Evolutionary conservation across 2,329 filamentous ascomycete species (phyloP), one percentile per base, ranked within the genome.

Genomic region (Neofusicoccum ribis): DNA sequence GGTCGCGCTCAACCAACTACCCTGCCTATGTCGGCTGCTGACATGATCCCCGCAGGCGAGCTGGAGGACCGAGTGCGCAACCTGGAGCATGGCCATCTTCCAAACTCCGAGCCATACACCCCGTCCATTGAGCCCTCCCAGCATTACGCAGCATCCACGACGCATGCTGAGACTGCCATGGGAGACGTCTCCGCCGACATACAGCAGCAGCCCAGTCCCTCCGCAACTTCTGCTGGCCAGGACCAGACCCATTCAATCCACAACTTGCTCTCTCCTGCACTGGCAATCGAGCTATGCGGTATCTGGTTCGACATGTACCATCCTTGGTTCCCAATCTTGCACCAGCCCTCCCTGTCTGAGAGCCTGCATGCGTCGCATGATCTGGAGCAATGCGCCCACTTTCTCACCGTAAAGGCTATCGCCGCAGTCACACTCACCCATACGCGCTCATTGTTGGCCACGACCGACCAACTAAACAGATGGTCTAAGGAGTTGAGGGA

Each of bases 291-390:
- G 65, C 68, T 77, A 7, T 76, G 72, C 47, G 67, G 70, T 9
- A 66, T 71, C 2, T 78, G 74, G 75, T 79, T 79, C 67, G 72
- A 75, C 46, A 72, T 72, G 49, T 77, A 75, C 62, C 76, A 79
- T 66, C 68, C 71, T 3, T 79, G 77, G 76, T 73, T 75, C 56
- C 76, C 76, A 1, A 76, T 79, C 39, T 68, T 79, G 34, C 72
- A 74, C 54, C 69, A 70, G 50, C 70, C 69, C 1, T 68, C 72
- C 0, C 64, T 74, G 5, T 37, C 68, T 1, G 67, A 70, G 31
- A 64, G 66, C 1, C 39, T 74, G 1, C 65, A 69, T 11, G 51
- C 65, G 1, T 64, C 68, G 2, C 62, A 63, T 8, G 54, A 64
- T 41, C 27, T 71, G 11, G 17, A 49, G 5, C 67, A 75, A 74